These are phyloP conservation scores for Stagonosporopsis cucurbitacearum DNA, from an alignment of 2,329 filamentous ascomycete genomes.

Conservation along the genomic window DNA sequence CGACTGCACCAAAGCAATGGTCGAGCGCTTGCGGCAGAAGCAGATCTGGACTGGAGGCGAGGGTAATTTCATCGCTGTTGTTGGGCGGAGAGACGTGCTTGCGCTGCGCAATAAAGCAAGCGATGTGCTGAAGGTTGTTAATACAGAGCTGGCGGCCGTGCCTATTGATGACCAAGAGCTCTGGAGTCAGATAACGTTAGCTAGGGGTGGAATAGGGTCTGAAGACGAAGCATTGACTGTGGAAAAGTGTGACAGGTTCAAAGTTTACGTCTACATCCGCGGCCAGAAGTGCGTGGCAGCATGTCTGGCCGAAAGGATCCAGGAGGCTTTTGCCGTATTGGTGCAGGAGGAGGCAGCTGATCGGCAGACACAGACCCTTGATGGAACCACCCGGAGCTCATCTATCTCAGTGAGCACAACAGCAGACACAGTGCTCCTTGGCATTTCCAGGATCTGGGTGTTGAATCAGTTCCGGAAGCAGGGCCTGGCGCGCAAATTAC, in stretches of 20 bases:
- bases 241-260: conserved; percentile 57
- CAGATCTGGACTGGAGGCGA: conserved; percentile 57
- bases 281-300: conserved; percentile 68
- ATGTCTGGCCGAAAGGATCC: conserved; percentile 67
- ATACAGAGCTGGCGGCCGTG: conserved; percentile 66
- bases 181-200: conserved; percentile 58
- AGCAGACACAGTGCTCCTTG: conserved; percentile 59
- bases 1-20: conserved; percentile 65
- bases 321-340: conserved; percentile 61
- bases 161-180: conserved; percentile 63
- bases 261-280: conserved; percentile 67
- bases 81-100: conserved; percentile 61
- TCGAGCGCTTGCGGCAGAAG: conserved; percentile 58
- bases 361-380: conserved; percentile 21
- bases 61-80: conserved; percentile 62
- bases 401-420: conserved; percentile 54
- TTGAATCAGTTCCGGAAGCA: conserved; percentile 62
- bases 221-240: conserved; percentile 40
- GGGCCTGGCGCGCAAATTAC: conserved; percentile 63
- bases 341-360: conserved; percentile 27
- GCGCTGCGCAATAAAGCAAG: conserved; percentile 62
- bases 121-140: conserved; percentile 64
- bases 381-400: conserved; percentile 31
- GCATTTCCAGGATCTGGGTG: conserved; percentile 71
- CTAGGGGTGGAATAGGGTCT: conserved; percentile 1